These are phyloP conservation scores for Serendipita sp. DNA, from an alignment of 768 basidiomycete genomes.

Conservation along the genomic window DNA sequence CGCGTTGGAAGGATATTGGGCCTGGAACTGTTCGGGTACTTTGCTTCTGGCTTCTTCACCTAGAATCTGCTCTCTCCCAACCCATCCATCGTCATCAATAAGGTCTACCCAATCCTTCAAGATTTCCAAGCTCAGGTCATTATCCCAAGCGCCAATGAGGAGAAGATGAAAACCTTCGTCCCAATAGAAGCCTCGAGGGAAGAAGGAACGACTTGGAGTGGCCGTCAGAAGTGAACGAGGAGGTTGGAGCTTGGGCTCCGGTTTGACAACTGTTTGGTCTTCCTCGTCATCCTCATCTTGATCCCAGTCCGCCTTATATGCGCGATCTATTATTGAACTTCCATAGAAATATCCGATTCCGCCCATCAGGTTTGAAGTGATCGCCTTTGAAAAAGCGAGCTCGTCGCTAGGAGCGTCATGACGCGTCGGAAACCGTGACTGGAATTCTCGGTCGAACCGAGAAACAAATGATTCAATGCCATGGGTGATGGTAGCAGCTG, in stretches of 20 bases:
- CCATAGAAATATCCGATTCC: slow-evolving; percentile 95
- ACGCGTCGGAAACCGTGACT: slow-evolving; percentile 50
- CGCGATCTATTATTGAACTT: slow-evolving; percentile 66
- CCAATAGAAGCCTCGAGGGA: slow-evolving; percentile 98
- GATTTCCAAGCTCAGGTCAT: slow-evolving; percentile 80
- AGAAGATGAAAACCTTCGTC: slow-evolving; percentile 94
- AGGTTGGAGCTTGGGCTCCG: slow-evolving; percentile 35
- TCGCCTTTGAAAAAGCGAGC: slow-evolving; percentile 63
- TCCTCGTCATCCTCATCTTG: slow-evolving; percentile 37
- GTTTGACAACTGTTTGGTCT: slow-evolving; percentile 29
- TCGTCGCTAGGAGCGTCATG: slow-evolving; percentile 34
- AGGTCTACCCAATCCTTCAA: slow-evolving; percentile 78
- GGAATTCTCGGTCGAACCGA: slow-evolving; percentile 53
- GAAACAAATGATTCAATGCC: slow-evolving; percentile 51
- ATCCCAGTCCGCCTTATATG: slow-evolving; percentile 86
- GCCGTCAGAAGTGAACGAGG: slow-evolving; percentile 71
- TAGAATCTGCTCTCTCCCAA: slow-evolving; percentile 88
- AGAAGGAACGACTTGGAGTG: slow-evolving; percentile 92
- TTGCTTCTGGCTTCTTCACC: slow-evolving; percentile 94
- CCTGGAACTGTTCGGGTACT: slow-evolving; percentile 79
- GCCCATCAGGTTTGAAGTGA: slow-evolving; percentile 82
- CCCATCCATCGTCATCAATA: slow-evolving; percentile 91
- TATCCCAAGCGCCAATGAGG: slow-evolving; percentile 87
- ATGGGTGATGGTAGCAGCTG: slow-evolving; percentile 49
- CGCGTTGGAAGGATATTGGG: slow-evolving; percentile 84